These are phyloP conservation scores for Mucor piriformis DNA, from an alignment of 371 early-diverging fungal species.

Conservation along the genomic window DNA sequence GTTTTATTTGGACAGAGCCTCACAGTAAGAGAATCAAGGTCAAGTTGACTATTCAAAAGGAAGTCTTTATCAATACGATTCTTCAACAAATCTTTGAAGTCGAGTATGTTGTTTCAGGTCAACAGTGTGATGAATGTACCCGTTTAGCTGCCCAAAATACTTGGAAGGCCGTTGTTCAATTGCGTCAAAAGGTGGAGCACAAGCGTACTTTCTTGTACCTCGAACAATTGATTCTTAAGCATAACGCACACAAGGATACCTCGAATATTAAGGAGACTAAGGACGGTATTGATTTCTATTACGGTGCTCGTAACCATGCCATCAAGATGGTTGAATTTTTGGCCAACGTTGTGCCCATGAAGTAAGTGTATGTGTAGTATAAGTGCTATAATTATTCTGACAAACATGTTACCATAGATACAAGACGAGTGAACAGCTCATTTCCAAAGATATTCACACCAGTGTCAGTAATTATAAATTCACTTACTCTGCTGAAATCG, in stretches of 20 bases:
- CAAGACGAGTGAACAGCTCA: conserved; percentile 95
- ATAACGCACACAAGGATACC: conserved; percentile 95
- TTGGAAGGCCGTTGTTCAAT: conserved; percentile 99
- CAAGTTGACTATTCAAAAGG: conserved; percentile 97
- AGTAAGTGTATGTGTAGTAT: conserved; percentile 53
- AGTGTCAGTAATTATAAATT: conserved; percentile 96
- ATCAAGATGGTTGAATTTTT: conserved; percentile 97
- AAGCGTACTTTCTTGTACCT: conserved; percentile 98
- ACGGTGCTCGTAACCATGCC: conserved; percentile 88
- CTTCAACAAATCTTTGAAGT: conserved; percentile 96
- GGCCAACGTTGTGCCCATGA: conserved; percentile 81
- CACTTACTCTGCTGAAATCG: conserved; percentile 89
- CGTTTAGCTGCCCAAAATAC: conserved; percentile 98
- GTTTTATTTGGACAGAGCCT: conserved; percentile 99
- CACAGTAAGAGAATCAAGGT: conserved; percentile 94
- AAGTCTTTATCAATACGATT: conserved; percentile 93
- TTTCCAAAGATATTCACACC: conserved; percentile 95
- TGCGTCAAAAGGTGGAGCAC: conserved; percentile 98
- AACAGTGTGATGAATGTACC: conserved; percentile 98
- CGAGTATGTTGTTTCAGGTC: conserved; percentile 91
- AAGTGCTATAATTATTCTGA: too few species aligned
- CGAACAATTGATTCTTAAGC: conserved; percentile 98
- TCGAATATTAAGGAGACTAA: conserved; percentile 97
- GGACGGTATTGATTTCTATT: conserved; percentile 99
- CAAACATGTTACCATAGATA: conserved; percentile 33